These are phyloP conservation scores for Ustilago esculenta DNA, from an alignment of 1,284 basidiomycete genomes.

Conservation along the genomic window DNA sequence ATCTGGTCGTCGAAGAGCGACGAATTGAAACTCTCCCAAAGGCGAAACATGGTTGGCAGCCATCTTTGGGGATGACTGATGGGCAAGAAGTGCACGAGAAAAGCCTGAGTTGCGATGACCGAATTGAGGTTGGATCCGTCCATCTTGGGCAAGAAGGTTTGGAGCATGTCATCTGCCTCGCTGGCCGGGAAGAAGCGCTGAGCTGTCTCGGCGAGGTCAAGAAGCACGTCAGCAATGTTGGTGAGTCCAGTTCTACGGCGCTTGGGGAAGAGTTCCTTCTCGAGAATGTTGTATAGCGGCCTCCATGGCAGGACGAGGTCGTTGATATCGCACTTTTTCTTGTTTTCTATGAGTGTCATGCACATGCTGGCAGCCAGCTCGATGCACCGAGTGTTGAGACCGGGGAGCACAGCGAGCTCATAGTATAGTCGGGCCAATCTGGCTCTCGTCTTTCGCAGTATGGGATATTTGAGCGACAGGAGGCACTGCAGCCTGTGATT, in stretches of 20 bases:
- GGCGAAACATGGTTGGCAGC: conserved; percentile 72
- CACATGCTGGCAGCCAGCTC: conserved; percentile 80
- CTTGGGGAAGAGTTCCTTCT: conserved; percentile 83
- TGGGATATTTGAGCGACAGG: conserved; percentile 66
- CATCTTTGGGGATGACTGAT: conserved; percentile 60
- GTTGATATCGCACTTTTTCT: conserved; percentile 78
- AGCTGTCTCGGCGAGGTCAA: conserved; percentile 82
- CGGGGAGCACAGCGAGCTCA: conserved; percentile 79
- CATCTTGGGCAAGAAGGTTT: conserved; percentile 77
- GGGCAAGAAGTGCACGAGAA: conserved; percentile 66
- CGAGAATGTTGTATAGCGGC: conserved; percentile 82
- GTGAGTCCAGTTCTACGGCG: conserved; percentile 70
- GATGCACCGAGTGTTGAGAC: conserved; percentile 77
- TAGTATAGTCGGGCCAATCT: conserved; percentile 84
- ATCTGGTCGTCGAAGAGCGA: conserved; percentile 82
- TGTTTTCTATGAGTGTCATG: conserved; percentile 78
- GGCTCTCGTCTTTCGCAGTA: conserved; percentile 74
- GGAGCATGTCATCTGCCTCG: conserved; percentile 88
- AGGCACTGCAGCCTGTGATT: conserved; percentile 64
- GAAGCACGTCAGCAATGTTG: conserved; percentile 78
- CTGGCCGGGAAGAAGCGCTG: conserved; percentile 90
- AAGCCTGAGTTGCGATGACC: conserved; percentile 61
- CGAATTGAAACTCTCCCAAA: conserved; percentile 88
- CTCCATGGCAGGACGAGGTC: conserved; percentile 90
- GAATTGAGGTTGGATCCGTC: conserved; percentile 78